Evolutionary conservation across 2,329 filamentous ascomycete species (phyloP), one percentile per base, ranked within the genome.

Genomic region (Cladosporium sphaerospermum): DNA sequence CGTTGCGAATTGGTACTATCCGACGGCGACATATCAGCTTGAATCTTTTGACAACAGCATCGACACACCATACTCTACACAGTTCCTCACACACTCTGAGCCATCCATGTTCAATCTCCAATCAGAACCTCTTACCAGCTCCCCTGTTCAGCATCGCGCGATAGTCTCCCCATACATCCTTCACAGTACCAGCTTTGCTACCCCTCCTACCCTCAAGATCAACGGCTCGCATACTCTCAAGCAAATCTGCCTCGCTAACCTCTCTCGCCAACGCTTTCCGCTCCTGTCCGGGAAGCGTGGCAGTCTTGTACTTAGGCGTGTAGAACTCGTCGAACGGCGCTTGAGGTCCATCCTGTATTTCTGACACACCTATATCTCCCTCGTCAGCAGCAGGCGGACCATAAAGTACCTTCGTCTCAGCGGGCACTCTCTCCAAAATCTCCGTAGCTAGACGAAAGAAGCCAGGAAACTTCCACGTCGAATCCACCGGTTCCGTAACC

Each of bases 351-450:
- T 47, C 18, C 8, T 4, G 16, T 28, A 10, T 1, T 3, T 34
- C 40, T 11, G 45, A 9, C 8, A 23, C 18, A 14, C 18, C 14
- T 2, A 7, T 18, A 2, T 36, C 33, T 13, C 39, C 34, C 18
- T 36, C 31, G 5, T 8, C 45, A 36, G 33, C 16, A 9, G 36
- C 13, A 3, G 36, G 13, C n/a, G 7, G 54, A 3, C 54, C 59
- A 45, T 54, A 63, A 18, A 45, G 4, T 2, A 63, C 28, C 9
- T 53, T 52, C 19, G 55, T 54, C 3, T 10, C 36, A 23, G 51
- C 54, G 7, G 60, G 57, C 10, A 61, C 39, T 11, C 57, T 55
- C 37, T 59, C 55, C 18, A 61, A 42, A 11, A 61, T 53, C 46
- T 62, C 59, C 41, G 49, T 39, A 8, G 58, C 51, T 10, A 59